Evolutionary conservation across 1,139 yeast species (phyloP), one percentile per base, ranked within the genome.

Genomic region (Taiozyma sp.): DNA sequence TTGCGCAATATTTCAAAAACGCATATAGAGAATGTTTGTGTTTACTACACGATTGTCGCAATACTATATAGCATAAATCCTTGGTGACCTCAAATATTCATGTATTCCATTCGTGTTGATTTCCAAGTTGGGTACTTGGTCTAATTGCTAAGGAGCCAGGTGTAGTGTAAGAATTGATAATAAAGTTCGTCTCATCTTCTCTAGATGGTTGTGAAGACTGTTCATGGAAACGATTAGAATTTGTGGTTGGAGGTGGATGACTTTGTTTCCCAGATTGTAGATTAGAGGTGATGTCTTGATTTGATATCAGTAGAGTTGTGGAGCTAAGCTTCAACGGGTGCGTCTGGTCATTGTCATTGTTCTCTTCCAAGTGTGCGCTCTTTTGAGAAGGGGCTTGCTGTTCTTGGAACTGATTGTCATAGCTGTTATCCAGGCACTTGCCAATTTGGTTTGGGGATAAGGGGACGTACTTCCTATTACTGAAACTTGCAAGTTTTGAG

Each of bases 131-230:
- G 10, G 59, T 46, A 10, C 44, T 43, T 10, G 60, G 60, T 29
- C 60, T 53, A 8, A 51, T 14, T 22, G 48, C 57, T 22, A 60
- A 50, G 1, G 54, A 52, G 5, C 61, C 59, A 4, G 62, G 59
- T 7, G 63, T 57, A 19, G 48, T 53, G 44, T 58, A 61, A 8
- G 61, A 46, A 36, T 51, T 58, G 29, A 59, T 54, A 8, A 57
- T 55, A 44, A 41, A 53, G 36, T 27, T 43, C 9, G 46, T 44
- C 36, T 56, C 55, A 22, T 49, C 47, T 10, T 6, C 27, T 39
- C 43, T 40, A 30, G 43, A 40, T 39, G 40, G 44, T 19, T 40
- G 42, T 8, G 40, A 27, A 23, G 32, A 16, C 4, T 28, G 19
- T 16, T 19, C 23, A 10, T 16, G 44, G 8, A 16, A 22, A 4